Evolutionary conservation across 176 grass and related monocot species (phyloP), one percentile per base, ranked within the genome.

Genomic region (Ensete ventricosum): DNA sequence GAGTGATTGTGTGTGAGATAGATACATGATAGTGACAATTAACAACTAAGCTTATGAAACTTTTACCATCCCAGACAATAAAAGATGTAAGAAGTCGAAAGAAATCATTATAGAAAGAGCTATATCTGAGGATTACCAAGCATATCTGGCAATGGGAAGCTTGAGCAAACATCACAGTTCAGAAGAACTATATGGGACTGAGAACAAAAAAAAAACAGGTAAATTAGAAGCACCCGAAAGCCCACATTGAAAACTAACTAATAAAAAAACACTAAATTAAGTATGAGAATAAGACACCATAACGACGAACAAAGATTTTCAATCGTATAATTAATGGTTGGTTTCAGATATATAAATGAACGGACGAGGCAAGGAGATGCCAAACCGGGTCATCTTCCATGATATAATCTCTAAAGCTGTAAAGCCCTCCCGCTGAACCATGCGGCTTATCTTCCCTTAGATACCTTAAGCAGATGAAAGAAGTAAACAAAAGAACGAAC

Each of bases 121-220:
- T 83, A 17, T 73, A 22, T 66, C 54, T 50, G 51, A 80, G 72
- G 87, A 84, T 76, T 88, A 99, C 96, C 96, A 11, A 99, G 88
- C 91, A 99, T 95, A 48, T 85, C 88, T 34, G 88, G 88, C 73
- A 99, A 72, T 73, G 95, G 96, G 80, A 99, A 99, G 83, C 91
- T 99, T 81, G 86, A 94, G 74, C 96, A 99, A 79, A 99, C 79
- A 79, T 99, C 96, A 16, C 91, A 99, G 83, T 99, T 99, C 71
- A 99, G 88, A 87, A 99, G 84, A 81, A 99, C 96, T 81, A 99
- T 94, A 83, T 99, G 91, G 0, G 91, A 89, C 91, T 99, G 86
- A 82, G 69, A 85, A 79, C 11, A 8, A 67, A 52, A 84, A 82
- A 11, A 8, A 62, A 53, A 77, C 14, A 11, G 73, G 66, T 55